Base-by-base conservation (phyloP, 352 stramenopile species). In the Proteromonas lacertae region DNA sequence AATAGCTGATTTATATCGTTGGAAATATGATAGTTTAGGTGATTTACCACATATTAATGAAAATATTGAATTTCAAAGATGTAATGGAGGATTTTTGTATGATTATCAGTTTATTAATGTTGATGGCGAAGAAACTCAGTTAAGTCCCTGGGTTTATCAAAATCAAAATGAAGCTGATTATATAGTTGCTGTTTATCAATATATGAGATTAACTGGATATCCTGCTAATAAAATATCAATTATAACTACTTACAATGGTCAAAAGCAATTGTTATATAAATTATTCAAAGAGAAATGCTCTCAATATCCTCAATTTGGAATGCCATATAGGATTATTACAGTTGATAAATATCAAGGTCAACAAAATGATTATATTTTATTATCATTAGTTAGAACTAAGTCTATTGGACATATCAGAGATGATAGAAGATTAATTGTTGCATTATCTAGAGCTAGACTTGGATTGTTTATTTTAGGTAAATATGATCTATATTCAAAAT, bases 321-420 rank as follows among this genome's bases (percentile, higher is more conserved):
- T 28, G 36, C 51, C 43, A 42, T 56, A 42, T 25, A 41, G 49
- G 5, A 57, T 93, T 14, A 74, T 59, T 13, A 92, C 76, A 4
- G 68, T 93, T 3, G 78, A 93, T 57, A 58, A 76, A 34, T 92
- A 81, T 49, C 77, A 92, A 58, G 73, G 76, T 18, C 69, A 90
- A 43, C 74, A 92, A 46, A 89, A 81, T 45, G 73, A 92, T 47
- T 77, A 72, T 42, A 56, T 93, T n/a, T 49, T 93, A 36, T 46
- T 93, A 21, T 89, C 69, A 4, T 64, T 90, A 8, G 76, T 92
- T 20, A 56, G 74, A 22, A 92, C 72, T n/a, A 59, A 60, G 23
- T 29, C 37, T 4, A 57, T 90, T 4, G 79, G 76, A 2, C 69
- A 89, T 46, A 41, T 92, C 16, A 57, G 68, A 16, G 80, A 93